Base-by-base conservation (phyloP, 2,329 filamentous ascomycete genomes). In the Aspergillus ochraceus region DNA sequence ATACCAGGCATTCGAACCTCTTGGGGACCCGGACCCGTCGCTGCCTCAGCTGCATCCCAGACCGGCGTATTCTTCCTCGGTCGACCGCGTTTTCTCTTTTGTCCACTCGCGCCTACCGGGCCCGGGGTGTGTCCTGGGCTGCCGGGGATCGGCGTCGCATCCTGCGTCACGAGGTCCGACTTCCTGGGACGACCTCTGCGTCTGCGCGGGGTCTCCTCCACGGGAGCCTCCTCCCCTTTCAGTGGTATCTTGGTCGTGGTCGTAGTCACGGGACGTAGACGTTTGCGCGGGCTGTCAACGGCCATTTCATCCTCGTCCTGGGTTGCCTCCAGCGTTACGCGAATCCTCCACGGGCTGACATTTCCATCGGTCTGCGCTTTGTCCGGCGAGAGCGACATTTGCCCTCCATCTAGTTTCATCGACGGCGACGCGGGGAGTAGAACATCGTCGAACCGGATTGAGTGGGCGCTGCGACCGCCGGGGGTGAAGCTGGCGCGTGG, bases 271-370 rank as follows among this genome's bases (percentile, higher is more conserved):
- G 45, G 70, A 32, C 64, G 67, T 6, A 65, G 60, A 39, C 70
- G 69, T 66, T 73, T 77, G 61, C 69, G 71, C 57, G 71, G 68
- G 49, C 68, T 70, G 20, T 58, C 68, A 49, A 69, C 62, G 51
- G 74, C 70, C 45, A 71, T 65, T 39, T 71, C 45, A 14, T 64
- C 73, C 32, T 75, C 76, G 42, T 79, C 77, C 55, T 81, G 77
- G 49, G 78, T 79, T 20, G 79, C 79, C 66, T 81, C 78, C 39
- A 81, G 74, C 0, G 79, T 81, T 24, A 81, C 78, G 49, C 77
- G 73, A 59, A 81, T 80, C 57, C 78, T 76, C 79, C 79, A 81
- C 29, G 79, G 79, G 63, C 78, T 81, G 14, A 77, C 66, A 67
- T 78, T 78, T 8, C 72, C 74, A 9, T 77, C 76, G 11, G 70